A percentile compares a stretch with the other conserved stretches of the same genome.
Conservation (phyloP, 495 filamentous ascomycete genomes). For the Jackrogersella multiformis region DNA sequence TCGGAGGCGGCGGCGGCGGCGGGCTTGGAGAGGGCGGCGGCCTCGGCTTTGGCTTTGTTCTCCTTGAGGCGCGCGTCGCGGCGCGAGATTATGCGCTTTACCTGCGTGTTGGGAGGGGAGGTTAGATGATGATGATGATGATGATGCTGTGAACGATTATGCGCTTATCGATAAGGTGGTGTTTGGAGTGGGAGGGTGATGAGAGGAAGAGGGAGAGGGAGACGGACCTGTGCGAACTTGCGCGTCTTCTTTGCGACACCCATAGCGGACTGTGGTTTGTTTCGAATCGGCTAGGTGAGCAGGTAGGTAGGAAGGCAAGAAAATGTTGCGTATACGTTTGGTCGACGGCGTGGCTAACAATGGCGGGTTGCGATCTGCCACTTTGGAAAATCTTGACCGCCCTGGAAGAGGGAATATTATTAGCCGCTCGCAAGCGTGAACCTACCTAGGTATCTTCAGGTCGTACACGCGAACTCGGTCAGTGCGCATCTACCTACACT, state of each 20-base stretch:
- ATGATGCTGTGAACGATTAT: too few relatives aligned
- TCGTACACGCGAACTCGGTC: conserved; percentile 4
- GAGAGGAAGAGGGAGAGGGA: too few relatives aligned
- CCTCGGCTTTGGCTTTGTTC: conserved; percentile 63
- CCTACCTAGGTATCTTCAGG: too few relatives aligned
- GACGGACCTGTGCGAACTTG: conserved; percentile 59
- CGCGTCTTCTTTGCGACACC: conserved; percentile 70
- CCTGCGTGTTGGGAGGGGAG: conserved; percentile 45
- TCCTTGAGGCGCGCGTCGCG: conserved; percentile 69
- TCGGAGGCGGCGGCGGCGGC: conserved; percentile 37
- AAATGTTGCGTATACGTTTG: too few relatives aligned
- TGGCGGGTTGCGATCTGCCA: too few relatives aligned
- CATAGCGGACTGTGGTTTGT: conserved; percentile 53
- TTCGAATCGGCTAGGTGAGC: not conserved
- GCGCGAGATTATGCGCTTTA: conserved; percentile 70
- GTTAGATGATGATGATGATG: conserved; percentile 5
- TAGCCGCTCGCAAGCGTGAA: conserved; percentile 22
- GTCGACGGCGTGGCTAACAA: too few relatives aligned
- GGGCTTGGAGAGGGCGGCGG: too few relatives aligned
- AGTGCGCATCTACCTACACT: conserved; percentile 15
- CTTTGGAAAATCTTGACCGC: conserved; percentile 40
- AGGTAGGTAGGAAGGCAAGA: too few relatives aligned
- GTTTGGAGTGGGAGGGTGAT: too few relatives aligned
- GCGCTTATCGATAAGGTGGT: conserved; percentile 35
- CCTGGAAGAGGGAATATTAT: conserved; percentile 41